Conservation (phyloP, 352 stramenopile species). For the Globisporangium lucens region DNA sequence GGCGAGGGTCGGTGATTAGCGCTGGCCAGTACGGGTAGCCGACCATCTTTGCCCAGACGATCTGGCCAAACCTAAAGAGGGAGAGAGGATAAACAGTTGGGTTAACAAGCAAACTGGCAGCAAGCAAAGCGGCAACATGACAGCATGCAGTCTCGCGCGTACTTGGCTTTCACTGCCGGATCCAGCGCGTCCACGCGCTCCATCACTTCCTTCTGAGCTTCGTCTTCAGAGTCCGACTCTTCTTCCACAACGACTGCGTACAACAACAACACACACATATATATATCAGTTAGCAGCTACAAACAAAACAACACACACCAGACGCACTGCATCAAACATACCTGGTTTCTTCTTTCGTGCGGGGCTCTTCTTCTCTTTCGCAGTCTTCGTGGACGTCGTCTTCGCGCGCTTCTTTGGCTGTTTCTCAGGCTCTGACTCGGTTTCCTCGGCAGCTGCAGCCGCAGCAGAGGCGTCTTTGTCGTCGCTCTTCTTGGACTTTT, state of each 20-base stretch:
- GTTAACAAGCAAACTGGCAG: neutral
- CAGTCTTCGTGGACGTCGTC: conserved; percentile 8
- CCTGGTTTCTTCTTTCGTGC: conserved; percentile 45
- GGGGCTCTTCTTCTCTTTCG: conserved; percentile 27
- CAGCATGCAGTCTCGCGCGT: conserved; percentile 3
- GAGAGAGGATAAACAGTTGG: neutral
- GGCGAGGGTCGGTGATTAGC: conserved; percentile 62
- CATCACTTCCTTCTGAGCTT: conserved; percentile 33
- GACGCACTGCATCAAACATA: neutral
- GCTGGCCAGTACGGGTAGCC: conserved; percentile 81
- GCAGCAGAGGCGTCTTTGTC: neutral
- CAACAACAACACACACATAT: neutral
- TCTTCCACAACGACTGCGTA: conserved; percentile 16
- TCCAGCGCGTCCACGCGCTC: conserved; percentile 46
- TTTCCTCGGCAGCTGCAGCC: conserved; percentile 26
- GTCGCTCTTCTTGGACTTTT: conserved; percentile 17
- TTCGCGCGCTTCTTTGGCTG: conserved; percentile 46
- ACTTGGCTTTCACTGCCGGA: conserved; percentile 57
- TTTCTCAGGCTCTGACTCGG: conserved; percentile 48
- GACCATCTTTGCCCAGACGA: conserved; percentile 83
- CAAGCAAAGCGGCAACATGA: neutral
- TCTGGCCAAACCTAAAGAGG: conserved; percentile 52
- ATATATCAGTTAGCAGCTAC: neutral
- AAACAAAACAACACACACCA: neutral
- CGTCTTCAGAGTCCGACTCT: conserved; percentile 37